Evolutionary conservation across 2,329 filamentous ascomycete genomes (phyloP).

Genomic region (Penicillium sp.): DNA sequence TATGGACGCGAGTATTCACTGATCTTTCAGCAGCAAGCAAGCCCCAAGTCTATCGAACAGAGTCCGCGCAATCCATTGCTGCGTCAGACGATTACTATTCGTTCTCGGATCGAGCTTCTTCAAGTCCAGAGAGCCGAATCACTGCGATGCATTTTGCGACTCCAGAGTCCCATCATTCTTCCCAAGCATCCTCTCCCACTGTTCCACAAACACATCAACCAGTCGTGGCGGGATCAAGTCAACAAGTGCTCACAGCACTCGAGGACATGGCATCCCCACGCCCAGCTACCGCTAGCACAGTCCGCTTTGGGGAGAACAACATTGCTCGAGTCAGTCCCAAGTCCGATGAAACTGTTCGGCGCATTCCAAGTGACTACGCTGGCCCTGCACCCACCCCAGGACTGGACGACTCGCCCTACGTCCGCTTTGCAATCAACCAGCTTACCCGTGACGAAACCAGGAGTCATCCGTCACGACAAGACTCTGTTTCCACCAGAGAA

Average conservation of each 20-base stretch:
- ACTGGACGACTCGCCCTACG: slow-evolving; percentile 80
- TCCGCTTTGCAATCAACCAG: slow-evolving; percentile 85
- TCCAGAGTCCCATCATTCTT: slow-evolving; percentile 39
- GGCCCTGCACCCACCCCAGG: slow-evolving; percentile 63
- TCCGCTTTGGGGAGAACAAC: slow-evolving; percentile 29
- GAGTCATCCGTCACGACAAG: slow-evolving; percentile 52
- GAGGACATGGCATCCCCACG: slow-evolving; percentile 15
- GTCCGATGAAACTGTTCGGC: slow-evolving; percentile 27
- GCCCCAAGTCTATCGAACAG: slow-evolving; percentile 44
- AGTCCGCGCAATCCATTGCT: slow-evolving; percentile 48
- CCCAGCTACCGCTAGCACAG: slow-evolving; percentile 25
- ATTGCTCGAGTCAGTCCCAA: slow-evolving; percentile 22
- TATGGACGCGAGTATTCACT: slow-evolving; percentile 6
- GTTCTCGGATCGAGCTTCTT: slow-evolving; percentile 41
- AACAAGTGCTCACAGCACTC: slow-evolving; percentile 5
- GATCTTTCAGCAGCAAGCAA: slow-evolving; percentile 37
- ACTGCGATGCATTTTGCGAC: slow-evolving; percentile 46
- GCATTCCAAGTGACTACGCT: slow-evolving; percentile 28
- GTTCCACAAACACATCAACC: slow-evolving; percentile 28
- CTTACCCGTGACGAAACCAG: slow-evolving; percentile 72
- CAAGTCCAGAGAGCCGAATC: slow-evolving; percentile 39
- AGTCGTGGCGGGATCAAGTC: slow-evolving; percentile 7
- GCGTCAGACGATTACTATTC: slow-evolving; percentile 52
- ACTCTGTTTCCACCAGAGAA: slow-evolving; percentile 38
- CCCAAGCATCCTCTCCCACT: slow-evolving; percentile 30